Evolutionary conservation across 2,329 filamentous ascomycete genomes (phyloP), one percentile per base, ranked within the genome.

Genomic region (Nigrograna mackinnonii): DNA sequence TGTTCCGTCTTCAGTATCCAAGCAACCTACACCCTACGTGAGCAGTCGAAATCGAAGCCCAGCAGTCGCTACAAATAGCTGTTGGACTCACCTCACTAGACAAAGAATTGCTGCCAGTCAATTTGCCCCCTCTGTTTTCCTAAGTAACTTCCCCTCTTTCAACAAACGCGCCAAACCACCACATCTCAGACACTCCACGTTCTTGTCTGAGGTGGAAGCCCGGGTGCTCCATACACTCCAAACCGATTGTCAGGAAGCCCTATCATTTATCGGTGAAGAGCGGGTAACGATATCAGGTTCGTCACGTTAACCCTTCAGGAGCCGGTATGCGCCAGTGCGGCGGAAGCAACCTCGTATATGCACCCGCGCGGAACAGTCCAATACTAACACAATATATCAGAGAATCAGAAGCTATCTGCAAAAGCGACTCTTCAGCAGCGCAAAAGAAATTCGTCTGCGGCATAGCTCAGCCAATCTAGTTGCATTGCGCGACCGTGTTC

Each of bases 1-100:
- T 69, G 66, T 69, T n/a, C 66, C 65, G 64, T 63, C 57, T 62
- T 67, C 60, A 67, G 64, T 59, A 50, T 52, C 50, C 47, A 55
- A 45, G 49, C 58, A 51, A 54, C 51, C 57, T 60, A 53, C 49
- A 57, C 39, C 54, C 50, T 62, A 63, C 54, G 59, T 66, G 59
- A 66, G 59, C 58, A 64, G 56, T 60, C 41, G 47, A 53, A 49
- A 49, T 66, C 52, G 57, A 66, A 53, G 44, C 47, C 56, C 47
- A 49, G 49, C 49, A 54, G 47, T 61, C 56, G 62, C 56, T 69
- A 68, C 66, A 68, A 68, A 67, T 68, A 69, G 56, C 60, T 59
- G 47, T 57, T 57, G 44, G 51, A 59, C 60, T 60, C 60, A 56
- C 44, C 46, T 48, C 46, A 36, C 22, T 41, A 52, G 58, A 69